These are phyloP conservation scores for Fagopyrum homotropicum DNA, from an alignment of 148 eudicot genomes.

Conservation along the genomic window DNA sequence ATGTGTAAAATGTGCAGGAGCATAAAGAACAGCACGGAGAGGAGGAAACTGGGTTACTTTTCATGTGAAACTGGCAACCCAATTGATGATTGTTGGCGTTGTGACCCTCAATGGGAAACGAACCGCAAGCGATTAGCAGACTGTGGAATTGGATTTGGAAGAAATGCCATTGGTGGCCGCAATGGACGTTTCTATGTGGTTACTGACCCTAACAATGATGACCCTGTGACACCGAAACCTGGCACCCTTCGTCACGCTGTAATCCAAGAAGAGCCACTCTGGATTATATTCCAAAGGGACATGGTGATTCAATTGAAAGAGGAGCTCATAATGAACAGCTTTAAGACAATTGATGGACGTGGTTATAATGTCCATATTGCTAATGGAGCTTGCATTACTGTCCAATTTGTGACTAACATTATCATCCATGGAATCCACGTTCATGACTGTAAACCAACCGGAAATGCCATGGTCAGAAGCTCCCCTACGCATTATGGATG, in stretches of 20 bases:
- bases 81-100: constrained; percentile 91
- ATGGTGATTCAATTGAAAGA: constrained; percentile 74
- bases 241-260: constrained; percentile 87
- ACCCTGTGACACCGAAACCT: constrained; percentile 73
- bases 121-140: constrained; percentile 79
- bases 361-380: constrained; percentile 80
- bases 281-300: constrained; percentile 79
- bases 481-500: constrained; percentile 68
- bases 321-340: constrained; percentile 91
- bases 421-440: constrained; percentile 80
- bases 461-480: constrained; percentile 91
- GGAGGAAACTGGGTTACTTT: constrained; percentile 74
- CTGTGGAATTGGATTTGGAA: constrained; percentile 80
- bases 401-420: constrained; percentile 70
- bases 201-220: constrained; percentile 59
- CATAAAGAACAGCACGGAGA: constrained; percentile 65
- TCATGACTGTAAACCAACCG: constrained; percentile 81
- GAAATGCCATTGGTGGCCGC: constrained; percentile 79
- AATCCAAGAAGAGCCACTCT: constrained; percentile 67
- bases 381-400: constrained; percentile 70
- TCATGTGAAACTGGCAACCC: constrained; percentile 88
- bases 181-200: constrained; percentile 76
- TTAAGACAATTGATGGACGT: constrained; percentile 82
- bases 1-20: constrained; percentile 41
- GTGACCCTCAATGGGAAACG: constrained; percentile 61